A percentile compares a stretch with the other conserved stretches of the same genome.
Evolutionary conservation across 2,329 filamentous ascomycete species (phyloP).

Genomic region (Fusarium longipes): DNA sequence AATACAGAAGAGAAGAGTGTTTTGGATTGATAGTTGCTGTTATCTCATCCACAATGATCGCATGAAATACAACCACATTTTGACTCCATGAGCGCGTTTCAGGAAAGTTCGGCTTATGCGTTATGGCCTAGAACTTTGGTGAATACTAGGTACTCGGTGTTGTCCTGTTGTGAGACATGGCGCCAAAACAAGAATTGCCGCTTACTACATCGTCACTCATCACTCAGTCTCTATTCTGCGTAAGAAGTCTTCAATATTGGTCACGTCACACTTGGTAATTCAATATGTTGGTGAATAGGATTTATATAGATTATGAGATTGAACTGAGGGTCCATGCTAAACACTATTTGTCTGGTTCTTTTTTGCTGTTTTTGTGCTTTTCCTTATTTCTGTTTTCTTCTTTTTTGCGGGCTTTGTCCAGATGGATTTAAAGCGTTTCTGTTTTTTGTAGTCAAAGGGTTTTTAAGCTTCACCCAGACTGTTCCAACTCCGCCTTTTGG

Average conservation of each 20-base stretch:
- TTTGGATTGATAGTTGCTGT: background rate
- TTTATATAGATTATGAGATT: conserved; percentile 7
- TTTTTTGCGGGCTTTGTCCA: conserved; percentile 18
- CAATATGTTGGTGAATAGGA: background rate
- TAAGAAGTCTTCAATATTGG: background rate
- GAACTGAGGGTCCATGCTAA: background rate
- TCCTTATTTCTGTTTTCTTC: conserved; percentile 2
- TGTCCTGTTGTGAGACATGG: background rate
- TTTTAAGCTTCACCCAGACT: conserved; percentile 19
- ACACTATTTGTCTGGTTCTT: conserved; percentile 8
- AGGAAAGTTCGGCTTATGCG: background rate
- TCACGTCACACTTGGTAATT: conserved; percentile 1
- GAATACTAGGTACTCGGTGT: background rate
- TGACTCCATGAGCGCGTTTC: background rate
- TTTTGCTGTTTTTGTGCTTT: conserved; percentile 3
- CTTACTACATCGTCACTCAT: conserved; percentile 17
- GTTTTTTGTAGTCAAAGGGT: conserved; percentile 8
- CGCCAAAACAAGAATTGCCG: conserved; percentile 2
- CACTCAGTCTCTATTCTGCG: background rate
- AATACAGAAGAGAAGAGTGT: background rate
- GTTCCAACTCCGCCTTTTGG: conserved; percentile 25
- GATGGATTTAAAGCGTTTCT: conserved; percentile 21
- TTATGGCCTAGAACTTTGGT: background rate
- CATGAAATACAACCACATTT: background rate
- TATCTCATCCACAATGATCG: background rate